Percentiles rank a stretch among this genome's conserved stretches.
Evolutionary conservation across 805 yeast species (phyloP).

Genomic region (Hemisphaericaspora nanyangensis): DNA sequence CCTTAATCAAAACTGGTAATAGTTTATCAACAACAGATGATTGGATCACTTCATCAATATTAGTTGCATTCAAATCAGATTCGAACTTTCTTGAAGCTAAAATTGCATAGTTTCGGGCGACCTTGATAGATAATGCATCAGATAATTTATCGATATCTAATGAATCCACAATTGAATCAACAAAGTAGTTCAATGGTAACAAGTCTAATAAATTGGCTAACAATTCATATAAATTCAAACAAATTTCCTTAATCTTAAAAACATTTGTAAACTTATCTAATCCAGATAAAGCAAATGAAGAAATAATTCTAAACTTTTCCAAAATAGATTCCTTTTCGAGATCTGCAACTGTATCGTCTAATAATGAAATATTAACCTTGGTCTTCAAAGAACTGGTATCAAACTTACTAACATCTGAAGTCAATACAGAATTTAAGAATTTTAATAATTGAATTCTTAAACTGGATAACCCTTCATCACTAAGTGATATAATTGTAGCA

Average conservation of each 20-base stretch:
- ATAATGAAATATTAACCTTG: slow-evolving; percentile 48
- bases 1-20: slow-evolving; percentile 46
- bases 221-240: slow-evolving; percentile 47
- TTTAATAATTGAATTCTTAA: slow-evolving; percentile 51
- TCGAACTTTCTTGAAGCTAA: slow-evolving; percentile 69
- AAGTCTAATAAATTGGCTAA: slow-evolving; percentile 62
- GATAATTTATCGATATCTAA: slow-evolving; percentile 29
- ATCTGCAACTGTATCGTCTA: slow-evolving; percentile 36
- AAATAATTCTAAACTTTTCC: slow-evolving; percentile 27
- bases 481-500: slow-evolving; percentile 50
- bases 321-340: slow-evolving; percentile 29
- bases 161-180: slow-evolving; percentile 49
- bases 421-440: slow-evolving; percentile 51
- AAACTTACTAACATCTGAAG: slow-evolving; percentile 22
- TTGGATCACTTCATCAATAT: slow-evolving; percentile 41
- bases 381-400: slow-evolving; percentile 38
- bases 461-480: slow-evolving; percentile 43
- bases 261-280: slow-evolving; percentile 32
- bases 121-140: slow-evolving; percentile 41
- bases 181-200: slow-evolving; percentile 73
- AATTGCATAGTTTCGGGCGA: slow-evolving; percentile 58
- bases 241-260: slow-evolving; percentile 18
- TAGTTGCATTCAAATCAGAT: slow-evolving; percentile 50
- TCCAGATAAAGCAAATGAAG: slow-evolving; percentile 31
- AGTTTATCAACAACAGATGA: slow-evolving; percentile 49